Percentiles rank a stretch among this genome's conserved stretches.
These are phyloP conservation scores for Polytrichum commune DNA, from an alignment of 225 moss, liverwort and hornwort species.

Conservation along the genomic window DNA sequence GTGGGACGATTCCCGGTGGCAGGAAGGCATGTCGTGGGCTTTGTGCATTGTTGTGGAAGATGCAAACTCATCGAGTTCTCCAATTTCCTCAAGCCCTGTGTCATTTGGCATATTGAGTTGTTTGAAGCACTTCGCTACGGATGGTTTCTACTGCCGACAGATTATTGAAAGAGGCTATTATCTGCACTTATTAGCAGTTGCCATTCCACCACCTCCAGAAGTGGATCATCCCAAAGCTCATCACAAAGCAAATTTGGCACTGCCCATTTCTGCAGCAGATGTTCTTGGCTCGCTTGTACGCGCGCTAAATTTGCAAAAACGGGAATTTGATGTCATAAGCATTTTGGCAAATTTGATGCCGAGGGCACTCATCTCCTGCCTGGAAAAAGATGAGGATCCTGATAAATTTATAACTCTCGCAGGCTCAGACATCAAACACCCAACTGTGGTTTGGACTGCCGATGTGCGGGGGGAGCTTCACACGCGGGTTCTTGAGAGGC, in stretches of 20 bases:
- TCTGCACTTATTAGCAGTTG: slow-evolving; percentile 67
- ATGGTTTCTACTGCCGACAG: slow-evolving; percentile 52
- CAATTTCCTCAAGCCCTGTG: slow-evolving; percentile 62
- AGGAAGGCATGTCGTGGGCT: slow-evolving; percentile 88
- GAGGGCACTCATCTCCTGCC: slow-evolving; percentile 55
- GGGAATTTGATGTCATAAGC: slow-evolving; percentile 23
- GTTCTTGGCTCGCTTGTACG: slow-evolving; percentile 82
- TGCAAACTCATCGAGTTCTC: slow-evolving; percentile 46
- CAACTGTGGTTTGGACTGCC: slow-evolving; percentile 74
- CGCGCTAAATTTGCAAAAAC: background rate
- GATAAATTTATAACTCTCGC: slow-evolving; percentile 67
- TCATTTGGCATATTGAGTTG: slow-evolving; percentile 77
- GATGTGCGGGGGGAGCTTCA: slow-evolving; percentile 78
- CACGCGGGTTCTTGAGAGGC: slow-evolving; percentile 49
- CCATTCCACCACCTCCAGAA: slow-evolving; percentile 45
- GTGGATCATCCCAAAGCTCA: slow-evolving; percentile 37
- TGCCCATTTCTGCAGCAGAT: slow-evolving; percentile 79
- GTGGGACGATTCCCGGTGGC: slow-evolving; percentile 82
- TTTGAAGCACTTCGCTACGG: slow-evolving; percentile 79
- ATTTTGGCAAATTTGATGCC: slow-evolving; percentile 66
- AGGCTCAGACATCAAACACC: slow-evolving; percentile 70
- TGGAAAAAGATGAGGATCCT: slow-evolving; percentile 67
- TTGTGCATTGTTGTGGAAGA: slow-evolving; percentile 69
- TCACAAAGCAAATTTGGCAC: slow-evolving; percentile 56
- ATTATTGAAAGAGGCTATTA: slow-evolving; percentile 74